Conservation (phyloP, 208 protist species). For the Balamuthia mandrillaris region DNA sequence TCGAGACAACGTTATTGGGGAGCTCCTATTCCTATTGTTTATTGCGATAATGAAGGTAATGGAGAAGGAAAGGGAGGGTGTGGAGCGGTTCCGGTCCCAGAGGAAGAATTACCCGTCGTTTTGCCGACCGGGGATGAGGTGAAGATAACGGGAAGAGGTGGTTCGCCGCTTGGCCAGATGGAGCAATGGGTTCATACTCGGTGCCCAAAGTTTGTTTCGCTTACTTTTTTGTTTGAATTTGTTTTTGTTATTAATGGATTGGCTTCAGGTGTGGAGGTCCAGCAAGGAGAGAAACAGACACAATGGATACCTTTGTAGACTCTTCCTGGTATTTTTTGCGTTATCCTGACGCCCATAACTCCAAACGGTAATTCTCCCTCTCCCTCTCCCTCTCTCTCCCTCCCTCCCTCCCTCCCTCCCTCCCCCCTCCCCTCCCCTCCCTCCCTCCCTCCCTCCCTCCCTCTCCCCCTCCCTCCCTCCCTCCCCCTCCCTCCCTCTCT, state of each 20-base stretch:
- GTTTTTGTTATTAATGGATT: not conserved
- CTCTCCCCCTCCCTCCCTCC: too few relatives aligned
- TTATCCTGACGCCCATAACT: slow-evolving; percentile 70
- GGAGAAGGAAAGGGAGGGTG: too few relatives aligned
- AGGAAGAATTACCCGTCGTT: slow-evolving; percentile 62
- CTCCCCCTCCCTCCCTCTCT: too few relatives aligned
- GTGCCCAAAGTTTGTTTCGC: slow-evolving; percentile 51
- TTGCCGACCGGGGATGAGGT: slow-evolving; percentile 56
- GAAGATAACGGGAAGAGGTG: slow-evolving; percentile 18
- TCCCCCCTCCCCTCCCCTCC: too few relatives aligned
- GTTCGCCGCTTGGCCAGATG: slow-evolving; percentile 40
- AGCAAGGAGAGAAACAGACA: slow-evolving; percentile 77
- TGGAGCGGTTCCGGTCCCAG: slow-evolving; percentile 65
- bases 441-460: too few relatives aligned
- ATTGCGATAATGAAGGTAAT: too few relatives aligned
- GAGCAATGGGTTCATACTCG: slow-evolving; percentile 47
- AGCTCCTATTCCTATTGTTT: slow-evolving; percentile 73
- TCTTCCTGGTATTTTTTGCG: slow-evolving; percentile 83
- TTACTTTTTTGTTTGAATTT: too few relatives aligned
- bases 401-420: too few relatives aligned
- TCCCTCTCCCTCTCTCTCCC: too few relatives aligned
- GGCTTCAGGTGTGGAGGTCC: slow-evolving; percentile 41
- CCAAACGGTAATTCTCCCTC: not conserved
- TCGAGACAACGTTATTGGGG: slow-evolving; percentile 79
- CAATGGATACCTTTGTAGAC: slow-evolving; percentile 86